Conservation (phyloP, 352 stramenopile genomes). For the Phytophthora macrochlamydospora region DNA sequence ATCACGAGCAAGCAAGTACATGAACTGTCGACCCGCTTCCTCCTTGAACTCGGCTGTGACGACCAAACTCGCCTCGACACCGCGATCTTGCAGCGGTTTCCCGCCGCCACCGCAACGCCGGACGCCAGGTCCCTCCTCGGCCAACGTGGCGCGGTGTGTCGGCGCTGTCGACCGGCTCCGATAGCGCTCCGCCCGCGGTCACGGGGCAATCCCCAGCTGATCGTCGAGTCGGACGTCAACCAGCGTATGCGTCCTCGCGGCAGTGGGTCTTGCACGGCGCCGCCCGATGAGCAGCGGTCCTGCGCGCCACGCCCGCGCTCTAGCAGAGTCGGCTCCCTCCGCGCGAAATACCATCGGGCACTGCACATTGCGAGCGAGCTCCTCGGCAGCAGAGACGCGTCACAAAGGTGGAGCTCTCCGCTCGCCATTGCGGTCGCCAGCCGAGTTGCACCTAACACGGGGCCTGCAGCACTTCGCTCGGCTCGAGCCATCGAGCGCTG, state of each 20-base stretch:
- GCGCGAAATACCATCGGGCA: not conserved
- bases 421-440: not conserved
- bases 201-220: not conserved
- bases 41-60: too few species aligned
- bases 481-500: not conserved
- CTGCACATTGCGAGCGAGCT: not conserved
- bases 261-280: not conserved
- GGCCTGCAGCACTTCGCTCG: not conserved
- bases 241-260: constrained; percentile 1
- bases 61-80: too few species aligned
- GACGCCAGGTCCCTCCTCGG: too few species aligned
- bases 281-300: not conserved
- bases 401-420: not conserved
- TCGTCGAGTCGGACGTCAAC: not conserved
- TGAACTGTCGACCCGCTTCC: too few species aligned
- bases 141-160: not conserved
- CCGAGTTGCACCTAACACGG: not conserved
- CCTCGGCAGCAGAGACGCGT: not conserved
- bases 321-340: not conserved
- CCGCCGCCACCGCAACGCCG: too few species aligned
- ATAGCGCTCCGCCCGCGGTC: not conserved
- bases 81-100: too few species aligned
- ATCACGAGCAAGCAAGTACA: too few species aligned
- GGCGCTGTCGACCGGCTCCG: not conserved
- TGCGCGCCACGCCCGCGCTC: not conserved